Evolutionary conservation across 371 early-diverging fungal genomes (phyloP).

Genomic region (Actinomortierella wolfii): DNA sequence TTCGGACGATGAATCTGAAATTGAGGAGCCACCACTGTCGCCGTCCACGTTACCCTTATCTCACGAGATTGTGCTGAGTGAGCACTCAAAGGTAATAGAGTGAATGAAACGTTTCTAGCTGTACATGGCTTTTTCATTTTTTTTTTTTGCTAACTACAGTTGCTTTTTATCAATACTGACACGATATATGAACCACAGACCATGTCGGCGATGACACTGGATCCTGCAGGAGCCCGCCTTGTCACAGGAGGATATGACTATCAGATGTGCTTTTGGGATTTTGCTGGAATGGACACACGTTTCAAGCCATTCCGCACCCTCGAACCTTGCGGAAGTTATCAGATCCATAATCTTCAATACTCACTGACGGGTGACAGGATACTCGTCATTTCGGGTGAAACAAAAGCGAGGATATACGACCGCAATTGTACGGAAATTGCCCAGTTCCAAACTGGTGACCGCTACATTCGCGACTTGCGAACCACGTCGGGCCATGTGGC

Average conservation of each 20-base stretch:
- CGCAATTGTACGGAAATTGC: conserved; percentile 75
- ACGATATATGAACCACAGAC: conserved; percentile 46
- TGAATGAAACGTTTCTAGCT: too few species aligned
- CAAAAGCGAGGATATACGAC: conserved; percentile 77
- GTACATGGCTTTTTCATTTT: too few species aligned
- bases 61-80: conserved; percentile 68
- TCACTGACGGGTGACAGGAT: conserved; percentile 79
- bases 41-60: conserved; percentile 61
- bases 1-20: conserved; percentile 20
- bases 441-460: conserved; percentile 91
- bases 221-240: conserved; percentile 83
- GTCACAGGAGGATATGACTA: conserved; percentile 86
- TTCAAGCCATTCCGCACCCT: conserved; percentile 81
- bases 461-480: conserved; percentile 88
- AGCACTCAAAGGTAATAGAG: conserved; percentile 66
- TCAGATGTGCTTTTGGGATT: conserved; percentile 89
- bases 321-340: conserved; percentile 83
- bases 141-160: too few species aligned
- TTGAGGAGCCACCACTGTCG: conserved; percentile 22
- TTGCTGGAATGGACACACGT: conserved; percentile 83
- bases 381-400: conserved; percentile 77
- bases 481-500: conserved; percentile 91
- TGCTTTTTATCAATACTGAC: background rate
- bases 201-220: conserved; percentile 81
- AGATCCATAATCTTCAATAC: conserved; percentile 85